A percentile compares a stretch with the other conserved stretches of the same genome.
These are phyloP conservation scores for Carex kokanica DNA, from an alignment of 176 grass and related monocot species.

Conservation along the genomic window DNA sequence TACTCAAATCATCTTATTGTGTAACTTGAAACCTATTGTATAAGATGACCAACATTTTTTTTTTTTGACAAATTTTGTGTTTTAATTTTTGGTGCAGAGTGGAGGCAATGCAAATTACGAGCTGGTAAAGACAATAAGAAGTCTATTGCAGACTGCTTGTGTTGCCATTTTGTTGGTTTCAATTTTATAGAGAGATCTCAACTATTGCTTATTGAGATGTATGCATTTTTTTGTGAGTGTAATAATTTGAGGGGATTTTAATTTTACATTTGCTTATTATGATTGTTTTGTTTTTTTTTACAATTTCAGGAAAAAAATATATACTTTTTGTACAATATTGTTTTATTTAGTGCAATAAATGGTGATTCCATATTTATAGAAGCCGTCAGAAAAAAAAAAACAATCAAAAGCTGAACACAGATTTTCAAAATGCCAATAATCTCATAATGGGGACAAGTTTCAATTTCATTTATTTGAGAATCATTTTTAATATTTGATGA, in stretches of 20 bases:
- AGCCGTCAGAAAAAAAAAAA: background rate
- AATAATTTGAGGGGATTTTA: conserved; percentile 18
- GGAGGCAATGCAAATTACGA: conserved; percentile 31
- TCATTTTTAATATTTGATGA: background rate
- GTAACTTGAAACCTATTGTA: background rate
- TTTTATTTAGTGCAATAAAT: background rate
- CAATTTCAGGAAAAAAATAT: background rate
- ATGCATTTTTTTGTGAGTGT: conserved; percentile 24
- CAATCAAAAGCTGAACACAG: background rate
- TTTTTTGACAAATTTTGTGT: background rate
- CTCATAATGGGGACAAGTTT: background rate
- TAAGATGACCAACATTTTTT: background rate
- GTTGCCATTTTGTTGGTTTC: conserved; percentile 27
- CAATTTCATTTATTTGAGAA: background rate
- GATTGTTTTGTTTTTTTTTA: conserved; percentile 4
- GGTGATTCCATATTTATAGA: background rate
- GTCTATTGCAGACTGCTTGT: background rate
- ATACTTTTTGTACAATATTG: background rate
- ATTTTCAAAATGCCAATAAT: background rate
- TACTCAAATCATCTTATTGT: background rate
- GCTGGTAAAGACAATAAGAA: background rate
- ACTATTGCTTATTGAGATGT: conserved; percentile 16
- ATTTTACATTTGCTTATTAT: conserved; percentile 15
- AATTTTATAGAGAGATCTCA: conserved; percentile 16
- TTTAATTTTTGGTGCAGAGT: conserved; percentile 25